phyloP scores from a whole-genome alignment of 2,329 filamentous ascomycete species.

The Dothideomycetes sp. region DNA sequence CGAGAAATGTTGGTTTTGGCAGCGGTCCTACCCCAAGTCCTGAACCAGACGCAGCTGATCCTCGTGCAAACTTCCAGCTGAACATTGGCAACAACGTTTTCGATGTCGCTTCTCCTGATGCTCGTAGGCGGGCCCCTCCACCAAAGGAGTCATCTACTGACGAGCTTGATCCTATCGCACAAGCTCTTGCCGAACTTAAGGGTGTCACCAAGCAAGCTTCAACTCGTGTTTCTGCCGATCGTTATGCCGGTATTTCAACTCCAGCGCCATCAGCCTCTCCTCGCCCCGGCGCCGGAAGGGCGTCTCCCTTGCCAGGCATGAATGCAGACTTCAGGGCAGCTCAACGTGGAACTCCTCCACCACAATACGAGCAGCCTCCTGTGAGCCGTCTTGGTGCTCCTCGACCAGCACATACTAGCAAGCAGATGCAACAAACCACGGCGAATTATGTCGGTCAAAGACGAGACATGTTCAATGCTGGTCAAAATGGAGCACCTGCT shows the following conservation, averaged over 20 bases:
- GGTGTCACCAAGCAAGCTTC: conserved; percentile 72
- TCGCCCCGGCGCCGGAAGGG: conserved; percentile 26
- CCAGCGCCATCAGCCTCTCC: conserved; percentile 46
- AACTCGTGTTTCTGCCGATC: conserved; percentile 82
- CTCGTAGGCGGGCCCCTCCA: conserved; percentile 26
- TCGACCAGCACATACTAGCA: conserved; percentile 81
- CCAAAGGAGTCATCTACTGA: conserved; percentile 35
- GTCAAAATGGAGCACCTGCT: conserved; percentile 18
- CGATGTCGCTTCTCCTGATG: conserved; percentile 70
- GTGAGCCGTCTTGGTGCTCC: conserved; percentile 77
- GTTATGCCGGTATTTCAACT: conserved; percentile 86
- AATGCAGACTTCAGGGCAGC: conserved; percentile 40
- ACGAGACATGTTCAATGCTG: conserved; percentile 57
- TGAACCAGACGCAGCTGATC: conserved; percentile 81
- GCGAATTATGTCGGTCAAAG: conserved; percentile 80
- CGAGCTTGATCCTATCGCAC: conserved; percentile 77
- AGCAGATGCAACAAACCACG: conserved; percentile 90
- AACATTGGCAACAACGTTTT: conserved; percentile 96
- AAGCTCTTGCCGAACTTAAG: conserved; percentile 86
- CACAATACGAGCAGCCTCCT: conserved; percentile 66
- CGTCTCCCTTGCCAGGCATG: conserved; percentile 33
- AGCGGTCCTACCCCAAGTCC: conserved; percentile 34
- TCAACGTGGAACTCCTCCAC: conserved; percentile 68
- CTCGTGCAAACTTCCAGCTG: conserved; percentile 81
- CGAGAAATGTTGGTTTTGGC: conserved; percentile 17